phyloP scores from a whole-genome alignment of 2,329 filamentous ascomycete species.

The Aspergillus amoenus region DNA sequence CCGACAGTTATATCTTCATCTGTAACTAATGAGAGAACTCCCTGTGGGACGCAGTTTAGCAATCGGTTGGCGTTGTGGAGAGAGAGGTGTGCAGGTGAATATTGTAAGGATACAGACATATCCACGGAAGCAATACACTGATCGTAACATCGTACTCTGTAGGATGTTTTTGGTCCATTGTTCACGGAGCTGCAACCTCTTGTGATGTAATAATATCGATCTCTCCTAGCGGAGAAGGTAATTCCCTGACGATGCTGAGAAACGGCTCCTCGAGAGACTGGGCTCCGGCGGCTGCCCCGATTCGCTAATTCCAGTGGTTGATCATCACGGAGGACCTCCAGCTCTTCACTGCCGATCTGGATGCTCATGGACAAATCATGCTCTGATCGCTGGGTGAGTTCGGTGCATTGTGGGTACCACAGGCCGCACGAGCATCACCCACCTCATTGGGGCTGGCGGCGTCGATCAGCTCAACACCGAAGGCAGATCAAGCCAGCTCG shows the following conservation, averaged over 20 bases:
- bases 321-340: not conserved
- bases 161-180: too few species aligned
- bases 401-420: not conserved
- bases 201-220: too few species aligned
- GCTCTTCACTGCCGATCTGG: not conserved
- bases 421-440: not conserved
- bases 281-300: not conserved
- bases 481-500: not conserved
- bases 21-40: too few species aligned
- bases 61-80: too few species aligned
- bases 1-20: too few species aligned
- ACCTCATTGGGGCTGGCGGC: constrained; percentile 8
- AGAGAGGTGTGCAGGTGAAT: too few species aligned
- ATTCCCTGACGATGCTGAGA: not conserved
- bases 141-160: too few species aligned
- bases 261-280: constrained; percentile 1
- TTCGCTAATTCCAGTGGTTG: constrained; percentile 7
- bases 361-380: constrained; percentile 7
- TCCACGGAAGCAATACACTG: too few species aligned
- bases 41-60: too few species aligned
- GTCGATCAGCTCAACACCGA: constrained; percentile 5
- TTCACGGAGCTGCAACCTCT: too few species aligned
- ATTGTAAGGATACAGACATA: too few species aligned
- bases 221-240: too few species aligned
- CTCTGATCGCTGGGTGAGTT: not conserved